Evolutionary conservation across 805 yeast genomes (phyloP).

Genomic region (Tetrapisispora fleetii): DNA sequence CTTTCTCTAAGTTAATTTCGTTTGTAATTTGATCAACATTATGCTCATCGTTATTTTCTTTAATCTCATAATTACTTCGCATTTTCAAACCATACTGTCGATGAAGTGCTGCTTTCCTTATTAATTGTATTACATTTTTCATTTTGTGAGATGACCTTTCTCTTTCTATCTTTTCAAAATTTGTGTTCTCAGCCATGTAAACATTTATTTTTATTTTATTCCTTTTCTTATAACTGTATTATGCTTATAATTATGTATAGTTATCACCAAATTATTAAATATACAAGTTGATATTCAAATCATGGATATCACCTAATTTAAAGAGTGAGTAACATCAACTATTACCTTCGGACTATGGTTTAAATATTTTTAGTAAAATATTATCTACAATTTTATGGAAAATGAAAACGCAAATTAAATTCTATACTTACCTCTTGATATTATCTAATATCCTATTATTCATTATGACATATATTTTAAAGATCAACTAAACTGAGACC

Average conservation of each 20-base stretch:
- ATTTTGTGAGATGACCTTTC: not conserved
- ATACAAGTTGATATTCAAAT: not conserved
- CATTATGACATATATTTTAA: too few relatives aligned
- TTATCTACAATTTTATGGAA: too few relatives aligned
- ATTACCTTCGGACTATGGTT: not conserved
- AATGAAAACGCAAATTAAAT: too few relatives aligned
- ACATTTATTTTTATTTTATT: not conserved
- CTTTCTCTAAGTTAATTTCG: not conserved
- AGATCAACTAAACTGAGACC: too few relatives aligned
- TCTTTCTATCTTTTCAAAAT: not conserved
- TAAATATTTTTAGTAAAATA: too few relatives aligned
- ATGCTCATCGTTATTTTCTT: not conserved
- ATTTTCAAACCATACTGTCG: slow-evolving; percentile 1
- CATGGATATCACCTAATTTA: not conserved
- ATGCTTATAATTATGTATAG: not conserved
- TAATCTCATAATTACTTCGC: not conserved
- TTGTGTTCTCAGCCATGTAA: not conserved
- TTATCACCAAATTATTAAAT: too few relatives aligned
- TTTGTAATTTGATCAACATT: not conserved
- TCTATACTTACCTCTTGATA: too few relatives aligned
- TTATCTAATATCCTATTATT: too few relatives aligned
- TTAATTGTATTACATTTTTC: not conserved
- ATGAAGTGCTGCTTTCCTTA: not conserved
- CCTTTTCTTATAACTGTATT: not conserved
- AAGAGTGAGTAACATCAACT: not conserved